These are phyloP conservation scores for Psophocarpus tetragonolobus DNA, from an alignment of 306 rosid species.

Conservation along the genomic window DNA sequence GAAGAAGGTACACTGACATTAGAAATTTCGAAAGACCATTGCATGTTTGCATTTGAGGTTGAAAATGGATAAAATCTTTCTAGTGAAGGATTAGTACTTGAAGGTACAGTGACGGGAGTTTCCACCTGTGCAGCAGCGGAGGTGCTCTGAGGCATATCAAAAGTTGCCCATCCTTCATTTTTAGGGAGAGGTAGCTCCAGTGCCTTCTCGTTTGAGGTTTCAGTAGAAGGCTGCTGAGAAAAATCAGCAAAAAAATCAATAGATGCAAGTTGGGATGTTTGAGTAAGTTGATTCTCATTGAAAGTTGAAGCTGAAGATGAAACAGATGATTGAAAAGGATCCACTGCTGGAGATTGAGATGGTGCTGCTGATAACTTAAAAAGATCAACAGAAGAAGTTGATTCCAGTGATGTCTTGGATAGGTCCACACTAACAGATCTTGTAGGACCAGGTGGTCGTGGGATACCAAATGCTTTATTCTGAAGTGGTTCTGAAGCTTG, in stretches of 20 bases:
- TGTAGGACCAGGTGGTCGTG: constrained; percentile 49
- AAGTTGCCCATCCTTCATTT: constrained; percentile 88
- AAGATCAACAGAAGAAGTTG: constrained; percentile 52
- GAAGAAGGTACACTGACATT: constrained; percentile 37
- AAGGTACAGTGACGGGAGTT: constrained; percentile 36
- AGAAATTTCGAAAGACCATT: constrained; percentile 51
- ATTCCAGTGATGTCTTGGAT: constrained; percentile 39
- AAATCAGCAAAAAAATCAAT: constrained; percentile 44
- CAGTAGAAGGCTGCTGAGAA: constrained; percentile 45
- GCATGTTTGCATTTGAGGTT: constrained; percentile 46
- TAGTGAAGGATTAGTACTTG: constrained; percentile 36
- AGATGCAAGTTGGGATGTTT: constrained; percentile 41
- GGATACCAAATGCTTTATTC: constrained; percentile 38
- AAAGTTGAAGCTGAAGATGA: constrained; percentile 33
- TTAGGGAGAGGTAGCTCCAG: constrained; percentile 46
- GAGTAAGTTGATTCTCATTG: constrained; percentile 42
- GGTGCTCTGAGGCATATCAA: constrained; percentile 60
- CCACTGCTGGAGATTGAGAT: constrained; percentile 41
- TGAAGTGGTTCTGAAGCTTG: constrained; percentile 45
- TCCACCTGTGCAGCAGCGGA: constrained; percentile 39
- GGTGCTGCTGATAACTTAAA: constrained; percentile 52
- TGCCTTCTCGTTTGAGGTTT: constrained; percentile 40
- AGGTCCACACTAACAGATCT: constrained; percentile 52
- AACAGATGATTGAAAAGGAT: constrained; percentile 52
- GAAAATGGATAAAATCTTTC: constrained; percentile 57